Percentiles rank a stretch among this genome's conserved stretches.
Evolutionary conservation across 352 stramenopile species (phyloP).

Genomic region (Pythium brachiatum): DNA sequence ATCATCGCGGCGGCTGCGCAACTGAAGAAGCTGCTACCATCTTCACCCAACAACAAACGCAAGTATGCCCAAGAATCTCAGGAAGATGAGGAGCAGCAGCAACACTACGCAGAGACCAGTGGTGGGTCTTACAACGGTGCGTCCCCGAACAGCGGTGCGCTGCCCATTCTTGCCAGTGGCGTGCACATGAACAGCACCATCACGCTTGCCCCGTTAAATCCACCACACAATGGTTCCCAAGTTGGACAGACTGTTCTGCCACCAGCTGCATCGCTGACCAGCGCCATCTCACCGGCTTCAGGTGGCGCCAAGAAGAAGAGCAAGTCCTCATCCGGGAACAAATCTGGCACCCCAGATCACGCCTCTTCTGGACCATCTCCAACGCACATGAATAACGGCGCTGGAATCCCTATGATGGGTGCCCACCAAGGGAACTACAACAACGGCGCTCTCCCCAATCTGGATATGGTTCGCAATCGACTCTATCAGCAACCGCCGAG

Average conservation of each 20-base stretch:
- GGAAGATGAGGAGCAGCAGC: not conserved
- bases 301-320: conserved; percentile 70
- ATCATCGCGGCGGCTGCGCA: not conserved
- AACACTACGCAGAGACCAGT: not conserved
- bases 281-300: conserved; percentile 66
- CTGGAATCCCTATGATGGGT: not conserved
- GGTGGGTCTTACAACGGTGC: not conserved
- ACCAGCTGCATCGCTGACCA: conserved; percentile 33
- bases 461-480: conserved; percentile 64
- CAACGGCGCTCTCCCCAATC: conserved; percentile 39
- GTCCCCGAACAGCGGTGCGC: not conserved
- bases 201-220: not conserved
- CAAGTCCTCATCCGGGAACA: conserved; percentile 38
- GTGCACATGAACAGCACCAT: conserved; percentile 5
- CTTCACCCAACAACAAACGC: conserved; percentile 47
- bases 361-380: conserved; percentile 16
- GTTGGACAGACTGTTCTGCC: not conserved
- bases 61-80: conserved; percentile 28
- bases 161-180: not conserved
- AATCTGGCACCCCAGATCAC: conserved; percentile 42
- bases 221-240: not conserved
- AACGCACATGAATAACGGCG: not conserved
- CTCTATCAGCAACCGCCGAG: conserved; percentile 37
- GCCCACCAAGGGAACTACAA: not conserved
- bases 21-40: conserved; percentile 33